Evolutionary conservation across 1,139 yeast species (phyloP).

Genomic region (Kodamaea alishanica): DNA sequence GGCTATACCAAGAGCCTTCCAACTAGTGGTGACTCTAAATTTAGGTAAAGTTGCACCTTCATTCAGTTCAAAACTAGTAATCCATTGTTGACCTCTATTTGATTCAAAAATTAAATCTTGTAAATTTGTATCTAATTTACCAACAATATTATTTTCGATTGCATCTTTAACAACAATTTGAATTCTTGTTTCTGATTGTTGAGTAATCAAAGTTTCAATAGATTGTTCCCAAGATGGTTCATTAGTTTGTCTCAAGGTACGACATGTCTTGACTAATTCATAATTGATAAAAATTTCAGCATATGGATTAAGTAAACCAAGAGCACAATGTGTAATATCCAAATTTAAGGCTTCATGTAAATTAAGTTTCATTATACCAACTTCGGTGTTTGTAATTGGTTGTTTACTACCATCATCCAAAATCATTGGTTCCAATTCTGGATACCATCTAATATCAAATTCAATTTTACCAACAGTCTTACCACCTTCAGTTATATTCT

Average conservation of each 20-base stretch:
- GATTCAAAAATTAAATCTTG: conserved; percentile 52
- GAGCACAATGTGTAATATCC: conserved; percentile 58
- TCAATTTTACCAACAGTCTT: conserved; percentile 57
- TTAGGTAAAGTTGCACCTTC: conserved; percentile 41
- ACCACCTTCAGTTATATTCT: conserved; percentile 46
- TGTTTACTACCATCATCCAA: conserved; percentile 51
- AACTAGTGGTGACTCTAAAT: conserved; percentile 51
- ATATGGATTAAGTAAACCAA: conserved; percentile 70
- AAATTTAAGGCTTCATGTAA: conserved; percentile 71
- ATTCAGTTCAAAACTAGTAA: conserved; percentile 40
- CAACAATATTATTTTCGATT: conserved; percentile 47
- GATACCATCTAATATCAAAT: conserved; percentile 63
- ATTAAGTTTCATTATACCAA: conserved; percentile 68
- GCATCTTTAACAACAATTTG: conserved; percentile 58
- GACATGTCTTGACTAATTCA: conserved; percentile 49
- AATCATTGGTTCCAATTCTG: conserved; percentile 46
- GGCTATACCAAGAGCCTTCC: conserved; percentile 69
- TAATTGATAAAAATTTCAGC: conserved; percentile 62
- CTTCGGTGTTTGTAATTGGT: conserved; percentile 52
- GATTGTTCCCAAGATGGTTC: conserved; percentile 70
- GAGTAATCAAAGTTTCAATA: conserved; percentile 57
- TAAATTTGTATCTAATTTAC: conserved; percentile 51
- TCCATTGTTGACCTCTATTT: conserved; percentile 51
- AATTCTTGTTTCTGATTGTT: conserved; percentile 53
- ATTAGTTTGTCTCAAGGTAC: conserved; percentile 62